Evolutionary conservation across 2,329 filamentous ascomycete species (phyloP), one percentile per base, ranked within the genome.

Genomic region (Davidsoniella neocaledoniae): DNA sequence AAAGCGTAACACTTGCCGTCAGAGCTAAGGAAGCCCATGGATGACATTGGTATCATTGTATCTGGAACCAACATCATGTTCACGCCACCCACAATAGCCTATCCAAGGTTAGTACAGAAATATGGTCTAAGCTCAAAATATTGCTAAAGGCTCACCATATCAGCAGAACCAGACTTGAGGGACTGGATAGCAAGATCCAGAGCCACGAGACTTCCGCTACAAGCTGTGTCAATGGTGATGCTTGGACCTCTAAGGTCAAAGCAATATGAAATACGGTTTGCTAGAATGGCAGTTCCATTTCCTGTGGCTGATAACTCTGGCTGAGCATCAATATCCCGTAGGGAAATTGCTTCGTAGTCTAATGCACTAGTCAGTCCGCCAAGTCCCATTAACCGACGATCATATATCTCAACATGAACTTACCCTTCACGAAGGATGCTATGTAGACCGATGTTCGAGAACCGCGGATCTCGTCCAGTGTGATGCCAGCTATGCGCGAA

Each of bases 151-250:
- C 26, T 21, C 17, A 21, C 37, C 59, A 51, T 55, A 64, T 70
- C 37, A 68, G 54, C 4, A 62, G 48, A 46, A 14, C 49, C 64
- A 0, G 65, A 64, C 43, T 76, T 47, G n/a, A 54, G 19, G 5
- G 46, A 70, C 47, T 73, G 69, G 16, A 68, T 69, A 2, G 71
- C 74, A 33, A 72, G 59, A 55, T 78, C 70, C 3, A 78, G 63
- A 0, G 71, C 69, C 3, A 75, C 68, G 17, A 78, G 62, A 45
- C 70, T 72, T 9, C 68, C 69, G 21, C 73, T 77, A 58, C 76
- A 79, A 17, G 72, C 76, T 1, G 76, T 78, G 48, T 79, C 74
- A 12, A 79, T 60, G 0, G 72, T 76, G 59, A 77, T 66, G 55
- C 71, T 74, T 2, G 74, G 71, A 0, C 75, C 74, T 10, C 66